phyloP scores from a whole-genome alignment of 192 early-diverging fungal genomes.

The Umbelopsis sp. region DNA sequence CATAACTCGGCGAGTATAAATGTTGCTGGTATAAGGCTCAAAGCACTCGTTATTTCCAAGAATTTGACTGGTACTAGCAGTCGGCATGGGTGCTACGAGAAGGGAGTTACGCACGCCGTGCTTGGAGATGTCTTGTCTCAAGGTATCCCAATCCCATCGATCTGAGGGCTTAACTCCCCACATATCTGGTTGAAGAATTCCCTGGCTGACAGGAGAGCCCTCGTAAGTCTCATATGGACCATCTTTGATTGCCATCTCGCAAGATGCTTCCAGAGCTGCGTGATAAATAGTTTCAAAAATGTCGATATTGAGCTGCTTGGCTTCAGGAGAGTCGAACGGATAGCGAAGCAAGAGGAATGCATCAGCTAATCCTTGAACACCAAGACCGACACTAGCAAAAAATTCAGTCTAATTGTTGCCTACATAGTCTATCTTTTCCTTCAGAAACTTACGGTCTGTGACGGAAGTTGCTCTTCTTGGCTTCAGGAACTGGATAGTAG shows the following conservation, averaged over 20 bases:
- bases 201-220: conserved; percentile 85
- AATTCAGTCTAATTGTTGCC: not conserved
- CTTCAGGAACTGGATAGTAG: conserved; percentile 92
- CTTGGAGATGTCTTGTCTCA: conserved; percentile 76
- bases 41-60: conserved; percentile 98
- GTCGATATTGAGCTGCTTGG: conserved; percentile 78
- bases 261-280: conserved; percentile 87
- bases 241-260: conserved; percentile 77
- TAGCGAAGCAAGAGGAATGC: conserved; percentile 92
- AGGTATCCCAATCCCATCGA: conserved; percentile 84
- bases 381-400: conserved; percentile 66
- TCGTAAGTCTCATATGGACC: conserved; percentile 86
- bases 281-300: conserved; percentile 97
- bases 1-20: conserved; percentile 94
- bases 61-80: conserved; percentile 93
- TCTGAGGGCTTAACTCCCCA: conserved; percentile 81
- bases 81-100: conserved; percentile 95
- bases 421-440: not conserved
- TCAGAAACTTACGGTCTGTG: conserved; percentile 69
- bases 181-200: conserved; percentile 90
- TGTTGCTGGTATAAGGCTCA: conserved; percentile 88
- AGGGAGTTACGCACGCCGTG: conserved; percentile 91
- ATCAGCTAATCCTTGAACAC: conserved; percentile 96
- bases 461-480: conserved; percentile 85
- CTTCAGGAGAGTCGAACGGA: conserved; percentile 87